phyloP scores from a whole-genome alignment of 2,329 filamentous ascomycete species.

The Pseudogymnoascus sp. region DNA sequence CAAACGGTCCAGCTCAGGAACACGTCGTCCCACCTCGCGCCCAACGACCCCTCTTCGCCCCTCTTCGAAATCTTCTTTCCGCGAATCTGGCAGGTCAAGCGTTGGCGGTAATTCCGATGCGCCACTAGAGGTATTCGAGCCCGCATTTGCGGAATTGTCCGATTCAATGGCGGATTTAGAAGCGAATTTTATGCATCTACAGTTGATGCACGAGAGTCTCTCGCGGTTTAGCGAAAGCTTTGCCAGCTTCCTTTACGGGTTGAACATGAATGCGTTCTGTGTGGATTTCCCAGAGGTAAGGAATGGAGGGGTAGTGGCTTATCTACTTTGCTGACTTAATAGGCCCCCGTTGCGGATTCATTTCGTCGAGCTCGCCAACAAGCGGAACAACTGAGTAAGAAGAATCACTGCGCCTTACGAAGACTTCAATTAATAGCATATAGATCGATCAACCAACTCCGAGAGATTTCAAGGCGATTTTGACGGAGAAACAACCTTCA shows the following conservation, averaged over 20 bases:
- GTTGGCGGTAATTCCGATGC: conserved; percentile 46
- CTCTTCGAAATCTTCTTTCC: conserved; percentile 80
- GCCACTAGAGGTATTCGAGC: conserved; percentile 76
- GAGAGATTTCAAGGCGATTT: conserved; percentile 31
- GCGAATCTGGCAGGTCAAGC: conserved; percentile 56
- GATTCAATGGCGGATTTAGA: conserved; percentile 94
- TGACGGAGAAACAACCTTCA: conserved; percentile 71
- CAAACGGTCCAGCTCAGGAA: conserved; percentile 23
- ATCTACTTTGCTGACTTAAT: conserved; percentile 8
- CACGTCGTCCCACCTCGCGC: conserved; percentile 33
- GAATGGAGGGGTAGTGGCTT: background rate
- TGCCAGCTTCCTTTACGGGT: conserved; percentile 84
- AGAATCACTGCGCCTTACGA: background rate
- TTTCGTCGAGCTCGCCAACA: conserved; percentile 59
- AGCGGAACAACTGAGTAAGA: conserved; percentile 40
- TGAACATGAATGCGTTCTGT: conserved; percentile 99
- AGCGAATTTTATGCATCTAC: conserved; percentile 94
- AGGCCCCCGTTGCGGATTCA: conserved; percentile 78
- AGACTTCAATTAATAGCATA: conserved; percentile 9
- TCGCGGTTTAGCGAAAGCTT: conserved; percentile 93
- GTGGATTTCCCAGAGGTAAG: conserved; percentile 90
- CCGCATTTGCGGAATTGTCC: conserved; percentile 83
- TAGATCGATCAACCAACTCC: conserved; percentile 28
- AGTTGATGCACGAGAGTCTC: conserved; percentile 92
- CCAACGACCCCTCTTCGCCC: conserved; percentile 89